phyloP scores from a whole-genome alignment of 2,329 filamentous ascomycete genomes.

The Endoconidiophora laricicola region DNA sequence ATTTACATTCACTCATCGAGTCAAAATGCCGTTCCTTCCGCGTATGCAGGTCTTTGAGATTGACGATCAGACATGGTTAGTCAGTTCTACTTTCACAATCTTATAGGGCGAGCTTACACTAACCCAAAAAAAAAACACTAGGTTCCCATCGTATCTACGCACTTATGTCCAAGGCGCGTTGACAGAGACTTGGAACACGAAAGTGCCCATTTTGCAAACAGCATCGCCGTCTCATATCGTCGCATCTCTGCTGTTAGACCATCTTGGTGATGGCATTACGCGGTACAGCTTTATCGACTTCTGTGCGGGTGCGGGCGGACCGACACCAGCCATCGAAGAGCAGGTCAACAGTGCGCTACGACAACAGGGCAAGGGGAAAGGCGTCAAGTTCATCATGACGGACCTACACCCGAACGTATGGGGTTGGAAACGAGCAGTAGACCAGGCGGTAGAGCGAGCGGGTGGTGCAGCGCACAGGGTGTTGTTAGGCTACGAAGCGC shows the following conservation, averaged over 20 bases:
- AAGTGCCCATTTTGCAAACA: conserved; percentile 39
- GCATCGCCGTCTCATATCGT: conserved; percentile 43
- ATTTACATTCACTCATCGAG: too few relatives aligned
- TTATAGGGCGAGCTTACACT: too few relatives aligned
- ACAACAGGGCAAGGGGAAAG: conserved; percentile 17
- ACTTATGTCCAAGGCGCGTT: conserved; percentile 48
- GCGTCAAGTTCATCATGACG: conserved; percentile 39
- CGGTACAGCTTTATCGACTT: conserved; percentile 56
- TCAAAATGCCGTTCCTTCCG: conserved; percentile 34
- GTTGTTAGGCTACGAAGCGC: conserved; percentile 38
- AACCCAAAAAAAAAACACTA: conserved; percentile 18
- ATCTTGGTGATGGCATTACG: conserved; percentile 30
- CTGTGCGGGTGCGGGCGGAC: conserved; percentile 58
- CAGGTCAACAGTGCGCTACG: conserved; percentile 30
- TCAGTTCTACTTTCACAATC: background rate
- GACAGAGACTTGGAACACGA: conserved; percentile 44
- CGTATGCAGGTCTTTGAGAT: conserved; percentile 52
- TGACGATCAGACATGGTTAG: conserved; percentile 48
- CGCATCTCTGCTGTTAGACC: conserved; percentile 35
- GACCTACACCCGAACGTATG: conserved; percentile 48
- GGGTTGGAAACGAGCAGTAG: conserved; percentile 35
- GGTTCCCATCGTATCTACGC: conserved; percentile 50
- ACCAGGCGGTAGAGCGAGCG: background rate
- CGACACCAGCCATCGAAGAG: conserved; percentile 46
- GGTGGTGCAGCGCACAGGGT: conserved; percentile 21